Conservation (phyloP, 2,329 filamentous ascomycete species). For the Proliferodiscus dingleyae region DNA sequence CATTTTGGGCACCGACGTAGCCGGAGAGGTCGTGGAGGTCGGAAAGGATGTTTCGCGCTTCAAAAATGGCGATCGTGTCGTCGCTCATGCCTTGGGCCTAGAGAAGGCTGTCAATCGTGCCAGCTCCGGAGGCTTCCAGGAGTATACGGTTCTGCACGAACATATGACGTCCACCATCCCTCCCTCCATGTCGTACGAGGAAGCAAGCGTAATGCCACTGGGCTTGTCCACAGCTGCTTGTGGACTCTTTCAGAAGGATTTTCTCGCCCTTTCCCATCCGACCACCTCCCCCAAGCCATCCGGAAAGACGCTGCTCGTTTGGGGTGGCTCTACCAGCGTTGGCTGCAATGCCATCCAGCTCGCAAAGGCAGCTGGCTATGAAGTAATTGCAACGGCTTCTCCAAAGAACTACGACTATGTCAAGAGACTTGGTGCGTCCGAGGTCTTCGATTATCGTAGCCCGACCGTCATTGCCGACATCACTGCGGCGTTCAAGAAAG, state of each 20-base stretch:
- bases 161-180: constrained; percentile 17
- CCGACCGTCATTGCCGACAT: constrained; percentile 31
- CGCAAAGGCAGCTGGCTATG: constrained; percentile 34
- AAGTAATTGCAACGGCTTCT: constrained; percentile 40
- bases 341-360: constrained; percentile 43
- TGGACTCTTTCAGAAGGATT: constrained; percentile 7
- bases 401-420: constrained; percentile 42
- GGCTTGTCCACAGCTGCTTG: constrained; percentile 26
- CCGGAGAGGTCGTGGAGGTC: constrained; percentile 11
- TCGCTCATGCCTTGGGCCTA: constrained; percentile 26
- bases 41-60: constrained; percentile 8
- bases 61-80: constrained; percentile 24
- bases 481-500: not conserved
- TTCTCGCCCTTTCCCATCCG: constrained; percentile 3
- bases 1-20: constrained; percentile 9
- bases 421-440: constrained; percentile 19
- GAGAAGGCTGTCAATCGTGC: constrained; percentile 22
- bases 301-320: constrained; percentile 37
- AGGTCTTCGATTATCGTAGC: constrained; percentile 43
- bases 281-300: not conserved
- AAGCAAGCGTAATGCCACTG: constrained; percentile 28
- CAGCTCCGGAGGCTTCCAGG: not conserved
- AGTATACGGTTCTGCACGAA: not conserved
- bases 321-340: constrained; percentile 44
- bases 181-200: constrained; percentile 23